These are phyloP conservation scores for Debaryomyces nepalensis DNA, from an alignment of 1,139 yeast species.

Conservation along the genomic window DNA sequence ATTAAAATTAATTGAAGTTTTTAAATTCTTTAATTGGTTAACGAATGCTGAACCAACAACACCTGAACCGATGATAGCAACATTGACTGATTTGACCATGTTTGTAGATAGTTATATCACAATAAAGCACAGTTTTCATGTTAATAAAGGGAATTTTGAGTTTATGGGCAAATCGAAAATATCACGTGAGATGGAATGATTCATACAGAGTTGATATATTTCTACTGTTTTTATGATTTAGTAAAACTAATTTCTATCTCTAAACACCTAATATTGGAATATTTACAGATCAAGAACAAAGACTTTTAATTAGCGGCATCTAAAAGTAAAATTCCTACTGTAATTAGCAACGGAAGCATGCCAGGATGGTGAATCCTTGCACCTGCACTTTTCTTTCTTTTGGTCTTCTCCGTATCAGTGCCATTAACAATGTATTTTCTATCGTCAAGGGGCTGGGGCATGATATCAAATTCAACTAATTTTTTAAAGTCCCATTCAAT, in stretches of 20 bases:
- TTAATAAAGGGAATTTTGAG: slow-evolving; percentile 1
- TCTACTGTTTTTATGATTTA: background rate
- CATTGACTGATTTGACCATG: slow-evolving; percentile 66
- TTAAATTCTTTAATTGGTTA: slow-evolving; percentile 67
- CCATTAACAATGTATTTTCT: slow-evolving; percentile 48
- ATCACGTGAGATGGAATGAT: slow-evolving; percentile 2
- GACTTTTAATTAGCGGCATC: no score
- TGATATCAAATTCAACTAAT: slow-evolving; percentile 51
- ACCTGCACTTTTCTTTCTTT: slow-evolving; percentile 8
- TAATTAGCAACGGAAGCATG: background rate
- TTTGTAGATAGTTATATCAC: slow-evolving; percentile 1
- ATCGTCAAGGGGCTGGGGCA: slow-evolving; percentile 63
- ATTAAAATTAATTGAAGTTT: slow-evolving; percentile 63
- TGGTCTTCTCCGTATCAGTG: slow-evolving; percentile 29
- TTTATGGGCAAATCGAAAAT: slow-evolving; percentile 1
- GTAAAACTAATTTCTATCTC: background rate
- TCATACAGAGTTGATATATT: no score
- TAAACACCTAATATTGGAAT: no score
- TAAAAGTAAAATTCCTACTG: no score
- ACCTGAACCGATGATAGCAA: slow-evolving; percentile 90
- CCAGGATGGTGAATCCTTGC: background rate
- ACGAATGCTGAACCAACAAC: slow-evolving; percentile 91
- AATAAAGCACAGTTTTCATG: background rate
- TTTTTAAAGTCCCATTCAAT: slow-evolving; percentile 67
- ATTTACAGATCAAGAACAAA: no score